phyloP scores from a whole-genome alignment of 805 yeast genomes.

The Candida xyloterini region DNA sequence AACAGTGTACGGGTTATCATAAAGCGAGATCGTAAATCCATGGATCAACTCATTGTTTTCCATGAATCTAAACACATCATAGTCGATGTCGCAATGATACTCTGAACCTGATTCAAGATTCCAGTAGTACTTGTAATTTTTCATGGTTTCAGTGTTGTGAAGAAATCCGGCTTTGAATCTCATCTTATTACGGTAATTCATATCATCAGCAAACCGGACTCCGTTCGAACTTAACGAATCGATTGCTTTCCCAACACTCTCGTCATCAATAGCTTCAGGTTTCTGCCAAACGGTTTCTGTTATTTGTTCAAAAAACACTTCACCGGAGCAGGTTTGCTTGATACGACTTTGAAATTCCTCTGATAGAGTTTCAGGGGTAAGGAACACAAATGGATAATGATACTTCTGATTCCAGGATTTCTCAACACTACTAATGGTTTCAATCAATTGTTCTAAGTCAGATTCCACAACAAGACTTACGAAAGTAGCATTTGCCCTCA shows the following conservation, averaged over 20 bases:
- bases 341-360: conserved; percentile 49
- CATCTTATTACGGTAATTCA: conserved; percentile 83
- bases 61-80: conserved; percentile 82
- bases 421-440: conserved; percentile 57
- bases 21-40: conserved; percentile 72
- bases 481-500: conserved; percentile 62
- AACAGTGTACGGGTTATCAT: conserved; percentile 62
- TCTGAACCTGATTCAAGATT: conserved; percentile 83
- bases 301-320: conserved; percentile 27
- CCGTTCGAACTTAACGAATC: conserved; percentile 34
- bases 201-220: conserved; percentile 71
- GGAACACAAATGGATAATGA: conserved; percentile 70
- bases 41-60: conserved; percentile 65
- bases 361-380: conserved; percentile 64
- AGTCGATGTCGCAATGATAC: conserved; percentile 71
- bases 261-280: conserved; percentile 52
- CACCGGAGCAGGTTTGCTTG: conserved; percentile 32
- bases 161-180: conserved; percentile 83
- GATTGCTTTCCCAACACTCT: conserved; percentile 16
- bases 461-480: conserved; percentile 62
- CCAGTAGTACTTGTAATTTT: conserved; percentile 84
- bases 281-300: conserved; percentile 51
- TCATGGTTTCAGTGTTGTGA: conserved; percentile 64
- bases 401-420: conserved; percentile 58
- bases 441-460: conserved; percentile 47